Evolutionary conservation across 2,329 filamentous ascomycete genomes (phyloP), one percentile per base, ranked within the genome.

Genomic region (Aspergillus texensis): DNA sequence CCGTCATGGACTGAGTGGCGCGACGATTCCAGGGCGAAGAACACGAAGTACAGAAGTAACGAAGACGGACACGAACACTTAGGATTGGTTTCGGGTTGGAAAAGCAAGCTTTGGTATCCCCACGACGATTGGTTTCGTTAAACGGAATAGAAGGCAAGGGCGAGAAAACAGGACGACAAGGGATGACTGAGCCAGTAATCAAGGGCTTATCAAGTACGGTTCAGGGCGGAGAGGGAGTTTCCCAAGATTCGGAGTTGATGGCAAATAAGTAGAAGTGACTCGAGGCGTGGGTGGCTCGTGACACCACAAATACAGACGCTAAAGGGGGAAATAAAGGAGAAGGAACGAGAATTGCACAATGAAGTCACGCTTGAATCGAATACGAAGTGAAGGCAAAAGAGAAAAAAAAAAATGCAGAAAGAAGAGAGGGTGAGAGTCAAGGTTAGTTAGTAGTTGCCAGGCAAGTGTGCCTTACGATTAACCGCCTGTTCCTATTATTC

Each of bases 1-100:
- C 64, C 72, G 68, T 74, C 75, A 77, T 77, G 68, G 72, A 74
- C 71, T 70, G 64, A 36, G 64, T 70, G 65, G 71, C 67, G 68
- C 61, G 68, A 62, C 36, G 65, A 66, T 68, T 70, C 67, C 71
- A 71, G 68, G 64, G 64, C 68, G 60, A 62, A 50, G 48, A 52
- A 52, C 48, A 52, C 48, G 8, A 55, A 57, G 45, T 39, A 55
- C 34, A 28, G 56, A 48, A 45, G n/a, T 45, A 11, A 39, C 21
- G n/a, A 36, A 36, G 34, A 16, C 14, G 14, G n/a, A 32, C 21
- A 43, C 39, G 8, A 32, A 52, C 26, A 34, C 48, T 21, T 12
- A 19, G 48, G 28, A 34, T 34, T 34, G 32, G 32, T 34, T 34
- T 34, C 32, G 32, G 32, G 32, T 34, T 34, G 32, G 32, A 34